Base-by-base conservation (phyloP, 164 flowering plant genomes). In the Malania oleifera region DNA sequence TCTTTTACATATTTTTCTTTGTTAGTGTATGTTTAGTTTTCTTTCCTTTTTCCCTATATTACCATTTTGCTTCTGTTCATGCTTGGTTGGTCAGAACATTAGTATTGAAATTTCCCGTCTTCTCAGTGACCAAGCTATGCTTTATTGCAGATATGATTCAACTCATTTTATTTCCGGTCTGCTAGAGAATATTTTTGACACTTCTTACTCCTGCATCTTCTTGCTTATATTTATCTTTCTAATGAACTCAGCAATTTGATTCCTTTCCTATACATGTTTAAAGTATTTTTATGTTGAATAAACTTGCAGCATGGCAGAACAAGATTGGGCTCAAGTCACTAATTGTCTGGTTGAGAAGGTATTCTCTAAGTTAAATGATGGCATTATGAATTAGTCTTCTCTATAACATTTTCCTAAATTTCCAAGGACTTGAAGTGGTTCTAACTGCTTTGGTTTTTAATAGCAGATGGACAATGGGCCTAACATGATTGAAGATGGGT, bases 291-390 rank as follows among this genome's bases (percentile, higher is more conserved):
- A 2, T 59, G 31, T 39, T 23, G 3, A 6, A 1, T 1, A 20
- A 20, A 5, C 18, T 20, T 20, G 70, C 84, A 89, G 98, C 52
- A 52, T 58, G 64, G 79, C 82, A 44, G 91, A 78, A 66, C 52
- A 56, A 54, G 80, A 74, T 62, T 89, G 96, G 98, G 82, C 92
- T 14, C 65, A 62, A 52, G 78, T 86, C 40, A 43, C 86, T 41
- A 80, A 79, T 56, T 82, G 83, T 22, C 61, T 74, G 27, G 48
- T 60, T 70, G 92, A 88, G 70, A 84, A 86, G 89, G 95, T 89
- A 51, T 19, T 58, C 12, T 45, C 27, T 24, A 44, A 38, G 34
- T 62, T 64, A 8, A 57, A 25, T 57, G 38, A 2, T 18, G 40
- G 31, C 14, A 29, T 24, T 52, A 14, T 29, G 13, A 47, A 28